Conservation (phyloP, 306 rosid species). For the Rosa chinensis region DNA sequence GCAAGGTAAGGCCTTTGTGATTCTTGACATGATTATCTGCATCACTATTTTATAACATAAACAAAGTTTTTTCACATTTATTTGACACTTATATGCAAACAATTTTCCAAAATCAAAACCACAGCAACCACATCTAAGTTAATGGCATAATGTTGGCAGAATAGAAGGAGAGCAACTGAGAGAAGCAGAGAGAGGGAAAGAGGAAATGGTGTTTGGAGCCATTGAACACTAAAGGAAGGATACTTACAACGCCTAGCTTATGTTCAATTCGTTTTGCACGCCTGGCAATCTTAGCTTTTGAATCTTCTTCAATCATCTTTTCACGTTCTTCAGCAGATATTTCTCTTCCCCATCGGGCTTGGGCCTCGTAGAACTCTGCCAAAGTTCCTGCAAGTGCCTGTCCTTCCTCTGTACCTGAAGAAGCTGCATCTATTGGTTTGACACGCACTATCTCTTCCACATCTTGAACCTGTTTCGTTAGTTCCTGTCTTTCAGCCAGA, state of each 20-base stretch:
- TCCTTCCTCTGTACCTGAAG: conserved; percentile 43
- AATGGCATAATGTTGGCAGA: neutral
- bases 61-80: neutral
- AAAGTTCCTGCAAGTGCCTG: conserved; percentile 76
- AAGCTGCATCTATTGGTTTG: conserved; percentile 40
- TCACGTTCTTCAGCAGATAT: conserved; percentile 69
- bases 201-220: neutral
- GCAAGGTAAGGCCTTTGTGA: neutral
- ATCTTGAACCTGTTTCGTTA: conserved; percentile 71
- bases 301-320: conserved; percentile 75
- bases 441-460: conserved; percentile 64
- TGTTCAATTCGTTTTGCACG: conserved; percentile 65
- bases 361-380: conserved; percentile 84
- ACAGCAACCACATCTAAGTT: too few relatives aligned
- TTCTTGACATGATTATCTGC: neutral
- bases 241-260: conserved; percentile 71
- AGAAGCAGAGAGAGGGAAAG: neutral
- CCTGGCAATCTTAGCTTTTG: conserved; percentile 57
- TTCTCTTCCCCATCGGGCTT: conserved; percentile 80
- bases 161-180: neutral
- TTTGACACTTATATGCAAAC: neutral
- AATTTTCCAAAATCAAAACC: too few relatives aligned
- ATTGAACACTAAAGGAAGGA: neutral
- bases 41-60: neutral
- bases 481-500: conserved; percentile 76